These are phyloP conservation scores for Penicillium palitans DNA, from an alignment of 2,329 filamentous ascomycete species.

Conservation along the genomic window DNA sequence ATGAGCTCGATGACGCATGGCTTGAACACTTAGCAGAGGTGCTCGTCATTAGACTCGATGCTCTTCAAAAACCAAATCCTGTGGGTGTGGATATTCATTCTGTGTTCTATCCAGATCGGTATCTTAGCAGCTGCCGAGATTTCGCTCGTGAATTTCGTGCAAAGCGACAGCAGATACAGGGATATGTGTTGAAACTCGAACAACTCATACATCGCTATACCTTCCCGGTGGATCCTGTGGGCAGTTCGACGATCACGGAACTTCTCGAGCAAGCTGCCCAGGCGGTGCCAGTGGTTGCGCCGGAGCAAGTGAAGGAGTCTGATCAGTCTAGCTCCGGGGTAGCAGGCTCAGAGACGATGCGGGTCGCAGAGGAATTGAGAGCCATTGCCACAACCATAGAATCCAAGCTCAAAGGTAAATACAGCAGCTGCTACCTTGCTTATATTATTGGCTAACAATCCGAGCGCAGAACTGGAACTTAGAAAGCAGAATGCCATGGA, in stretches of 20 bases:
- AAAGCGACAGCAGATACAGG: slow-evolving; percentile 36
- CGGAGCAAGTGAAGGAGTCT: slow-evolving; percentile 23
- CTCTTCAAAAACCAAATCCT: slow-evolving; percentile 34
- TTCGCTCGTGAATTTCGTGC: slow-evolving; percentile 50
- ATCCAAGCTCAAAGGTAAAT: slow-evolving; percentile 43
- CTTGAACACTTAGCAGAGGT: slow-evolving; percentile 55
- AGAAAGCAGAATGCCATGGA: slow-evolving; percentile 44
- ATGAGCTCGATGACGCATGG: slow-evolving; percentile 47
- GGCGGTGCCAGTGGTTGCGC: slow-evolving; percentile 30
- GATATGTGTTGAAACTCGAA: slow-evolving; percentile 37
- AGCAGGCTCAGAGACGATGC: slow-evolving; percentile 26
- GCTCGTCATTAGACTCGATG: slow-evolving; percentile 52
- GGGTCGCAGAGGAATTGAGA: slow-evolving; percentile 38
- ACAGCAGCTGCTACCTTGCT: not conserved
- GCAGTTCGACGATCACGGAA: slow-evolving; percentile 30
- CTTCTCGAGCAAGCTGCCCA: slow-evolving; percentile 40
- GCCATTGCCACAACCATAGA: slow-evolving; percentile 41
- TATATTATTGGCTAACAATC: slow-evolving; percentile 8
- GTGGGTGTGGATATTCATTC: slow-evolving; percentile 55
- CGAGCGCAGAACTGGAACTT: slow-evolving; percentile 43
- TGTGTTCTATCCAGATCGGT: slow-evolving; percentile 60
- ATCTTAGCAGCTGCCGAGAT: slow-evolving; percentile 54
- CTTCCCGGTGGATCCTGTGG: slow-evolving; percentile 18
- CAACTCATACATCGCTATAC: slow-evolving; percentile 34
- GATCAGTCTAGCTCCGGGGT: slow-evolving; percentile 18